phyloP scores from a whole-genome alignment of 305 asterid species.

The Striga hermonthica region DNA sequence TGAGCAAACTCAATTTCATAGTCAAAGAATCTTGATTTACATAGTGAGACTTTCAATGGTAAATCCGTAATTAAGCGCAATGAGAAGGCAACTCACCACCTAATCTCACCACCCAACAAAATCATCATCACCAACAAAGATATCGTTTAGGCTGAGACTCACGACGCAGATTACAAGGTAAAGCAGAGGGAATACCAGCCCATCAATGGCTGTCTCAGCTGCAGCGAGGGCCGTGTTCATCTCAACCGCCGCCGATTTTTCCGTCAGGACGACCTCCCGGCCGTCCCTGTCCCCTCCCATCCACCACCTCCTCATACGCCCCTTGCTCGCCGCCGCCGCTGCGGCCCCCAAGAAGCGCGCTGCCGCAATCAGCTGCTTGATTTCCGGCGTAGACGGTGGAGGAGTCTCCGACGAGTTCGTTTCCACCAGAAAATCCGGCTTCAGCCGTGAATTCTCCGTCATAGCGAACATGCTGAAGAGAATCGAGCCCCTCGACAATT shows the following conservation, averaged over 20 bases:
- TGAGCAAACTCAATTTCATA: no score
- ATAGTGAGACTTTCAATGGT: conserved; percentile 28
- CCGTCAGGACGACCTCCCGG: conserved; percentile 37
- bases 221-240: conserved; percentile 50
- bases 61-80: conserved; percentile 46
- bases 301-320: conserved; percentile 41
- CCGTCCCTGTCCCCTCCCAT: conserved; percentile 41
- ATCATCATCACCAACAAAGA: conserved; percentile 29
- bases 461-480: conserved; percentile 82
- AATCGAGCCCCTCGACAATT: conserved; percentile 80
- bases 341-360: conserved; percentile 31
- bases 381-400: conserved; percentile 92
- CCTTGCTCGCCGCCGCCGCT: conserved; percentile 29
- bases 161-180: conserved; percentile 12
- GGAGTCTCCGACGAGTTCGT: conserved; percentile 94
- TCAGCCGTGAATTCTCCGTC: conserved; percentile 78
- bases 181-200: conserved; percentile 18
- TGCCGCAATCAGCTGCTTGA: conserved; percentile 49
- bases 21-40: no score
- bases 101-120: conserved; percentile 34
- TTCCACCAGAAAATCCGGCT: conserved; percentile 71
- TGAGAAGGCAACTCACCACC: conserved; percentile 29
- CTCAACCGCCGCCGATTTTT: conserved; percentile 57
- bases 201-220: conserved; percentile 57
- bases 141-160: conserved; percentile 40